Conservation (phyloP, 306 rosid species). For the Erythrophleum fordii region DNA sequence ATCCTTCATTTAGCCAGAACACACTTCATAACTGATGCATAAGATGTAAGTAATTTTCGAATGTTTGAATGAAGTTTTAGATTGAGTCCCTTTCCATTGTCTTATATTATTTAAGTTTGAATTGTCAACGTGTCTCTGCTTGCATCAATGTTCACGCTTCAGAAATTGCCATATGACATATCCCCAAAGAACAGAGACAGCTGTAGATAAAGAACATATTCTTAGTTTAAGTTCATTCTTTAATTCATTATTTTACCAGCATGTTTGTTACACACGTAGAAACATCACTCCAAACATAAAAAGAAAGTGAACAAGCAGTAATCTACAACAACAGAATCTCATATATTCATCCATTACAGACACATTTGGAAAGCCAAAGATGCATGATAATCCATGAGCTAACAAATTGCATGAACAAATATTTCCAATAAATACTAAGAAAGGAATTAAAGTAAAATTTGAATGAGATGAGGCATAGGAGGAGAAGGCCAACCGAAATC, state of each 20-base stretch:
- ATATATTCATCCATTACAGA: background rate
- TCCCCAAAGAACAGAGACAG: background rate
- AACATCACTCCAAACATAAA: background rate
- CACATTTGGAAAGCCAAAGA: background rate
- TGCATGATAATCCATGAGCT: background rate
- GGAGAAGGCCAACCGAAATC: background rate
- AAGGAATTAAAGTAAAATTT: background rate
- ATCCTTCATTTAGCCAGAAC: background rate
- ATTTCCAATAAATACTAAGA: background rate
- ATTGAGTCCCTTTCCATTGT: background rate
- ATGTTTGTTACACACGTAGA: background rate
- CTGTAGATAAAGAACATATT: background rate
- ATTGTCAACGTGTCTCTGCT: background rate
- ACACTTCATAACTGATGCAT: background rate
- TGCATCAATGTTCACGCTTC: background rate
- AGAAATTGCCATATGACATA: background rate
- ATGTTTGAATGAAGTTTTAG: background rate
- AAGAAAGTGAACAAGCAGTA: background rate
- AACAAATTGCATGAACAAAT: background rate
- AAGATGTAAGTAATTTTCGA: background rate
- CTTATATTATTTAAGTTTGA: background rate
- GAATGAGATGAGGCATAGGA: background rate
- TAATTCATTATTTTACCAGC: background rate
- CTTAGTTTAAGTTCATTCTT: background rate
- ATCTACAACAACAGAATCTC: background rate